These are phyloP conservation scores for Coemansia sp. DNA, from an alignment of 192 early-diverging fungal genomes.

Conservation along the genomic window DNA sequence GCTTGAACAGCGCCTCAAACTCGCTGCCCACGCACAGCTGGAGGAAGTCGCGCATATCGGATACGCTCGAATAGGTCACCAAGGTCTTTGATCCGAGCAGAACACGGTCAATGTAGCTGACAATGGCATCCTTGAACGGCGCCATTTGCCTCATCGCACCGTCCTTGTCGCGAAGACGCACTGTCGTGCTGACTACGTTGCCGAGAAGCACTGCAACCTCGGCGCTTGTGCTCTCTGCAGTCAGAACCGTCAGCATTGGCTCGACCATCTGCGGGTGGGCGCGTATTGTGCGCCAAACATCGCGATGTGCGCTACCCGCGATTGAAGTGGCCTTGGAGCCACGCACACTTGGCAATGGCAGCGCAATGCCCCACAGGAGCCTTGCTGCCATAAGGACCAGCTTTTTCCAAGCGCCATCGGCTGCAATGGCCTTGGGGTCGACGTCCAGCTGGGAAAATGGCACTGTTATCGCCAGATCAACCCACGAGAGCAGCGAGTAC, in stretches of 20 bases:
- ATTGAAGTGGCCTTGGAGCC: constrained; percentile 31
- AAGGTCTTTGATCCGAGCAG: constrained; percentile 20
- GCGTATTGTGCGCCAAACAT: constrained; percentile 48
- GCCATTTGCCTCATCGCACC: constrained; percentile 40
- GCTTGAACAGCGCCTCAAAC: constrained; percentile 61
- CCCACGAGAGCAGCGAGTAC: constrained; percentile 67
- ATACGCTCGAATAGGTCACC: constrained; percentile 24
- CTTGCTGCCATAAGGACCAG: constrained; percentile 56
- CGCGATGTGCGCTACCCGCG: constrained; percentile 41
- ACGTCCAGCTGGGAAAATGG: constrained; percentile 37
- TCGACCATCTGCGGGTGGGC: constrained; percentile 42
- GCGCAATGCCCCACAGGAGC: constrained; percentile 61
- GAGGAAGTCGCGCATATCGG: constrained; percentile 63
- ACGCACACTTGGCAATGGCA: constrained; percentile 15
- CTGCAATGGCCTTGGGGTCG: constrained; percentile 56
- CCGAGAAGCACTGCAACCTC: constrained; percentile 62
- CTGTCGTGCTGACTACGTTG: constrained; percentile 59
- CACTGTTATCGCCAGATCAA: constrained; percentile 53
- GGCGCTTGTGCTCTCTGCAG: constrained; percentile 43
- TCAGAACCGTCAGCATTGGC: constrained; percentile 55
- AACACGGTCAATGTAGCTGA: constrained; percentile 26
- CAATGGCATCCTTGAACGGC: constrained; percentile 39
- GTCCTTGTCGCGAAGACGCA: constrained; percentile 43
- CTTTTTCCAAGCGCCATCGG: constrained; percentile 55
- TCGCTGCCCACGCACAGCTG: constrained; percentile 53